Evolutionary conservation across 306 rosid genomes (phyloP), one percentile per base, ranked within the genome.

Genomic region (Datisca glomerata): DNA sequence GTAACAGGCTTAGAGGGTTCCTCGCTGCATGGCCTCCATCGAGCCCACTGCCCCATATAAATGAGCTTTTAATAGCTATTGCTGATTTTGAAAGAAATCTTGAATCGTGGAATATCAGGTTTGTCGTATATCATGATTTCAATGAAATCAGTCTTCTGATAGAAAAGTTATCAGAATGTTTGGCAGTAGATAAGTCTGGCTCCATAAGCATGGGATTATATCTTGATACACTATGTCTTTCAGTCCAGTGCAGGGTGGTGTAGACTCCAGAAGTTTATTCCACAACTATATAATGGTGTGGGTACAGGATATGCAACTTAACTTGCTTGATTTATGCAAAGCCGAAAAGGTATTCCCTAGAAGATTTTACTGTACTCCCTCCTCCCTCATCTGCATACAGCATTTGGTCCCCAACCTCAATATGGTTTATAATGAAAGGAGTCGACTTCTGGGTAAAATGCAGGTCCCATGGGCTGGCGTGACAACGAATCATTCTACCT

Each of bases 391-490:
- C 50, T 14, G n/a, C 10, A 45, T 25, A 8, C 33, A 8, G 28
- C 19, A 41, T n/a, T n/a, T n/a, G n/a, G n/a, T n/a, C n/a, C n/a
- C n/a, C n/a, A n/a, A n/a, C n/a, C 36, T 45, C 14, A 2, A 10
- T 45, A 29, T 45, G n/a, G n/a, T n/a, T n/a, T n/a, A n/a, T n/a
- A n/a, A n/a, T n/a, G n/a, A n/a, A n/a, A n/a, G n/a, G n/a, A n/a
- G n/a, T n/a, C n/a, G n/a, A n/a, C n/a, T n/a, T n/a, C n/a, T n/a
- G n/a, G n/a, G n/a, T n/a, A n/a, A n/a, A n/a, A 65, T 64, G 34
- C 70, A 89, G 97, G 86, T 80, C 41, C 95, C 95, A n/a, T 89
- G 95, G 97, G 72, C 91, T 49, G 97, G 97, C 53, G 93, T 77
- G 42, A 68, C 72, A 36, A 89, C 97, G 51, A 83, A 77, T 57